Base-by-base conservation (phyloP, 2,329 filamentous ascomycete genomes). In the Aspergillus sp. region DNA sequence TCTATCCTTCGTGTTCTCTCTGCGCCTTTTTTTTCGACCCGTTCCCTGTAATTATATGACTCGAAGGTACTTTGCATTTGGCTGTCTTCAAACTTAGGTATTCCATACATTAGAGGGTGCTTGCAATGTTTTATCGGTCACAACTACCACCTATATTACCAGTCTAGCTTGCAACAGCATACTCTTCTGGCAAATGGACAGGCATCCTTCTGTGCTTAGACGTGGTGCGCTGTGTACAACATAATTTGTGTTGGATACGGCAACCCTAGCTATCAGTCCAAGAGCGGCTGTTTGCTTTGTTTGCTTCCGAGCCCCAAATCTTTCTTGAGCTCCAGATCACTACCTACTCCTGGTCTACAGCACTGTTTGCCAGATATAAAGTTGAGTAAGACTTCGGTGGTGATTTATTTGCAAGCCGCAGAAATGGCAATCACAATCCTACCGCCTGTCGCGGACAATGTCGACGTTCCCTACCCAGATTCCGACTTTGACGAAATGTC, bases 371-470 rank as follows among this genome's bases (percentile, higher is more conserved):
- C 31, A 47, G 25, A 28, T 28, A 28, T 28, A 28, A 28, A 4
- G 4, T 28, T 28, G 25, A 4, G 4, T 28, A 7, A 28, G 25
- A 7, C 25, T 28, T 28, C 25, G 34, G 9, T 41, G 34, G 34
- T 4, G 15, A 41, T 1, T 15, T 41, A 15, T 15, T 4, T 4
- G 5, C 11, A 41, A 41, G 5, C 9, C 11, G 11, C 11, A 15
- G 13, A 17, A 50, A 88, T 88, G 86, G 82, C 84, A 19, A 84
- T 88, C 65, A 84, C 84, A 6, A 88, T 88, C 66, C 78, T 86
- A 34, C 79, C 85, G 7, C 86, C 86, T 8, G 74, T 80, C 41
- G 70, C 72, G 53, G 73, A 77, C 57, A 68, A 74, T 31, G 66
- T 72, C 38, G 66, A 72, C 60, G 67, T 74, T 34, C 67, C 70